phyloP scores from a whole-genome alignment of 2,329 filamentous ascomycete genomes.

The Fusarium nodosum region DNA sequence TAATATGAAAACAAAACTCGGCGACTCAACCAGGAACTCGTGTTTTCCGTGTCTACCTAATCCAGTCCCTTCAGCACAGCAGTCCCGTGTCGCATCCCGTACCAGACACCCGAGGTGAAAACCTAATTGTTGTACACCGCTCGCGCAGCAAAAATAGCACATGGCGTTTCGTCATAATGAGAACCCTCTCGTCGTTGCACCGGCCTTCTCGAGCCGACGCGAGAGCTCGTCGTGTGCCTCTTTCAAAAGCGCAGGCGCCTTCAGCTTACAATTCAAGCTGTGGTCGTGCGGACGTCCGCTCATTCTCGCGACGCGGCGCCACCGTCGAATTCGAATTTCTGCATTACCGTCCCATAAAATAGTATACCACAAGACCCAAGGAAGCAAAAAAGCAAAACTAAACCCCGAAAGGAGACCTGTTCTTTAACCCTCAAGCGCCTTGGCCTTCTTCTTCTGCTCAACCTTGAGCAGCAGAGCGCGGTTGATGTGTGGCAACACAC shows the following conservation, averaged over 20 bases:
- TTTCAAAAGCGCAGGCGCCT: conserved; percentile 38
- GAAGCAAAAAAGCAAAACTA: conserved; percentile 43
- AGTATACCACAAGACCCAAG: conserved; percentile 45
- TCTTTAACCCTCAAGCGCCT: conserved; percentile 62
- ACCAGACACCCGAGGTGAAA: conserved; percentile 43
- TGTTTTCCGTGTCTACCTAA: conserved; percentile 51
- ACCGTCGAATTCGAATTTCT: conserved; percentile 47
- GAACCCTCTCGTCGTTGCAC: conserved; percentile 27
- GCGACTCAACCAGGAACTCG: conserved; percentile 45
- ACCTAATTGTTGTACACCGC: conserved; percentile 48
- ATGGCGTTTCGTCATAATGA: conserved; percentile 30
- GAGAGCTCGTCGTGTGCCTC: conserved; percentile 39
- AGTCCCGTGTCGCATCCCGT: conserved; percentile 43
- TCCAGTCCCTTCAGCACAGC: conserved; percentile 50
- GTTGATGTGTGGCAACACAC: conserved; percentile 99
- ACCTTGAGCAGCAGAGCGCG: conserved; percentile 95
- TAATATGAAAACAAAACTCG: conserved; percentile 19
- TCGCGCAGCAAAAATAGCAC: conserved; percentile 41
- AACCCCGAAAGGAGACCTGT: conserved; percentile 22
- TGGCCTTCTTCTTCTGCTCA: conserved; percentile 94
- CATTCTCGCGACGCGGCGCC: conserved; percentile 46
- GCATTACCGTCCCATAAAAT: conserved; percentile 50
- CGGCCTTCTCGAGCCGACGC: conserved; percentile 28
- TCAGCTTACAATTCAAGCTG: conserved; percentile 47
- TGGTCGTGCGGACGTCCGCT: conserved; percentile 40